These are phyloP conservation scores for Solanum sitiens DNA, from an alignment of 257 asterid genomes.

Conservation along the genomic window DNA sequence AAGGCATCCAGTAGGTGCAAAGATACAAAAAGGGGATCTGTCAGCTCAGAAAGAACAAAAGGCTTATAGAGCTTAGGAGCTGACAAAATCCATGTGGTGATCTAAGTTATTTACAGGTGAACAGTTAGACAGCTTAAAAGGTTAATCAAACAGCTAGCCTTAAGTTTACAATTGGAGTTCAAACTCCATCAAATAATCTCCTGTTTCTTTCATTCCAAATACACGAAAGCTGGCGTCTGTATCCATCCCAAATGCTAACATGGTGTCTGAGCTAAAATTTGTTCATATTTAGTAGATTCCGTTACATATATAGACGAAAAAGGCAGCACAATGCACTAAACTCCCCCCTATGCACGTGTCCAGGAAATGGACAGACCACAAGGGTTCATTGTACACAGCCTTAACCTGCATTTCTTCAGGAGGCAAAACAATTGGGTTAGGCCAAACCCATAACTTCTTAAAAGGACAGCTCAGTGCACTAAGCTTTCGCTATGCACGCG, in stretches of 20 bases:
- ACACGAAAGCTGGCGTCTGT: not conserved
- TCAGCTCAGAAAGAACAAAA: not conserved
- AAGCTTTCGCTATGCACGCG: accelerated
- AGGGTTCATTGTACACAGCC: not conserved
- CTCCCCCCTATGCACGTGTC: not conserved
- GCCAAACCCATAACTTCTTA: not conserved
- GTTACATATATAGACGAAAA: not conserved
- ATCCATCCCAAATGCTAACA: not conserved
- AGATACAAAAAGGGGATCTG: not conserved
- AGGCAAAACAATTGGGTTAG: not conserved
- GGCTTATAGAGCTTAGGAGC: not conserved
- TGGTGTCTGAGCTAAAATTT: not conserved
- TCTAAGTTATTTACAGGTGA: not conserved
- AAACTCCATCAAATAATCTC: not conserved
- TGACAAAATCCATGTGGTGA: not conserved
- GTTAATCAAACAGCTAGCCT: not conserved
- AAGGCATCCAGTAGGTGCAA: not conserved
- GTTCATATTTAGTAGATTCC: not conserved
- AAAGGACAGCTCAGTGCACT: not conserved
- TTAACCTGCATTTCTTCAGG: not conserved
- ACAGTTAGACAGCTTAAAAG: not conserved
- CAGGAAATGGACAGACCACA: not conserved
- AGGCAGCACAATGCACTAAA: not conserved
- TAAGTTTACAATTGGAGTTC: not conserved
- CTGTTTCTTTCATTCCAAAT: not conserved